A percentile compares a stretch with the other conserved stretches of the same genome.
Evolutionary conservation across 371 early-diverging fungal species (phyloP).

Genomic region (Apophysomyces elegans): DNA sequence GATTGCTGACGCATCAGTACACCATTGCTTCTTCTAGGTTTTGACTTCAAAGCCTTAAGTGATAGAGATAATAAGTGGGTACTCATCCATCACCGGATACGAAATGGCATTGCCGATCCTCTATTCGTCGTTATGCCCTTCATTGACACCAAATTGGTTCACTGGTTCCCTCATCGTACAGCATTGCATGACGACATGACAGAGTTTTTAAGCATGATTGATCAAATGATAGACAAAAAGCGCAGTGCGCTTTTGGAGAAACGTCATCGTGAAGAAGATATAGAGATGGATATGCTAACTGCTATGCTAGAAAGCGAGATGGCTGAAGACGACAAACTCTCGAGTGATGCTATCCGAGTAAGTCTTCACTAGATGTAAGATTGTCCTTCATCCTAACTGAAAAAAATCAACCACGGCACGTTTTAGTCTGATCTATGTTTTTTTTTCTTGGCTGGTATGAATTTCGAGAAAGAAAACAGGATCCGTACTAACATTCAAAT

Average conservation of each 20-base stretch:
- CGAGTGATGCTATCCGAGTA: conserved; percentile 27
- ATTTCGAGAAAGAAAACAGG: background rate
- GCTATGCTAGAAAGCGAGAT: conserved; percentile 40
- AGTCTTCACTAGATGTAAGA: background rate
- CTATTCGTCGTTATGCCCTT: too few relatives aligned
- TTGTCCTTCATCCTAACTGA: too few relatives aligned
- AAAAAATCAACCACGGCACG: too few relatives aligned
- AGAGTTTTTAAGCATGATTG: too few relatives aligned
- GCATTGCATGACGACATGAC: too few relatives aligned
- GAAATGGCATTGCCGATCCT: background rate
- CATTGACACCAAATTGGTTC: too few relatives aligned
- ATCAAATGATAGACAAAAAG: too few relatives aligned
- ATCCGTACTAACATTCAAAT: background rate
- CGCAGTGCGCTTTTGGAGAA: too few relatives aligned
- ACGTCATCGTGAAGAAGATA: too few relatives aligned
- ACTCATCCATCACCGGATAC: conserved; percentile 12
- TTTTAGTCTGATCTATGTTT: conserved; percentile 14
- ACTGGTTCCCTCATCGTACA: too few relatives aligned
- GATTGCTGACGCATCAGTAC: too few relatives aligned
- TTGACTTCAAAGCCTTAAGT: conserved; percentile 19
- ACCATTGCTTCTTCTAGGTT: background rate
- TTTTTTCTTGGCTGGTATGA: conserved; percentile 42
- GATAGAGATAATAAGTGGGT: conserved; percentile 18
- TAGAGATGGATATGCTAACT: conserved; percentile 36
- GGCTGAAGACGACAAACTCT: conserved; percentile 18